Base-by-base conservation (phyloP, 768 basidiomycete species). In the Neoboletus brunneissimus region DNA sequence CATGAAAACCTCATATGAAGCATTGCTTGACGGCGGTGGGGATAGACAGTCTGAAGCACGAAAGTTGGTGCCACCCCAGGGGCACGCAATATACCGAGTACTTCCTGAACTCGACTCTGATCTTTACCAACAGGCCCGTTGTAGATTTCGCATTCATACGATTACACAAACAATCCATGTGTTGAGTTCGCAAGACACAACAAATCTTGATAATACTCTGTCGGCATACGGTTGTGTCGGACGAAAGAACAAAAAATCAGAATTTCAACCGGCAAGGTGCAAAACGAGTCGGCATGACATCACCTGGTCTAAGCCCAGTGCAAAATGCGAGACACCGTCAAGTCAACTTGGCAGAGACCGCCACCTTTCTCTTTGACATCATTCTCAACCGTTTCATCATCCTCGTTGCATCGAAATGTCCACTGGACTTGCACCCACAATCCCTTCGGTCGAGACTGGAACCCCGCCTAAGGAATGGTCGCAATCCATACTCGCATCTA, bases 231-330 rank as follows among this genome's bases (percentile, higher is more conserved):
- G 40, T 38, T 20, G 56, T 31, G 32, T 46, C 54, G 42, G 50
- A 55, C 7, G 20, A 43, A 31, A 37, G 15, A 40, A 34, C 5
- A 22, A 40, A 31, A 23, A 51, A 49, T 46, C n/a, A 20, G 37
- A 57, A 48, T 47, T 50, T 25, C 40, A 54, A 37, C 15, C 66
- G 64, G 66, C 66, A 57, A 15, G 0, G 41, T 42, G 35, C 23
- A 32, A 49, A 45, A 31, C 18, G 9, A 25, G 7, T 46, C 65
- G 64, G 62, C 62, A 67, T 67, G 66, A 67, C 66, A 69, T 67
- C 66, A 67, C 40, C 54, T 53, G 44, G 62, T 51, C 66, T 37
- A 4, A 42, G 65, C 51, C 32, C 32, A 44, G 15, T 37, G 12
- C 49, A 40, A 56, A 45, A 52, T 23, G n/a, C 34, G 13, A 34